Evolutionary conservation across 139 green algal species (phyloP), one percentile per base, ranked within the genome.

Genomic region (Coelastrella sp.): DNA sequence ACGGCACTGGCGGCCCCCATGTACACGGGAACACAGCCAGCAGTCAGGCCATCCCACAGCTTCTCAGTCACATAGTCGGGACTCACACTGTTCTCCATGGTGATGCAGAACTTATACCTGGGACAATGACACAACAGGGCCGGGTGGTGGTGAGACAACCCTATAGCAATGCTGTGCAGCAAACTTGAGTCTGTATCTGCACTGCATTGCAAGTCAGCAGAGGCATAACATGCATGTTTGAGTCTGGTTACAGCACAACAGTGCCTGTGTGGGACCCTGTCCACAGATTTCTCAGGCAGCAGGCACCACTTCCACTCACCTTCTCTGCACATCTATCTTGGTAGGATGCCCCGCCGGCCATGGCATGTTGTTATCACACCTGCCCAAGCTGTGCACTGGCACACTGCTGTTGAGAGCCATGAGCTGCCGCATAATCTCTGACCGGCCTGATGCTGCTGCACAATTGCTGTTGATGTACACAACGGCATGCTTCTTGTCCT

Each of bases 101-200:
- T 50, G 11, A 85, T 35, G 38, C 77, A 84, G 38, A 75, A 84
- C 59, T 84, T 84, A 60, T 84, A 75, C 77, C 37, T 83, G 75
- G 19, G 5, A 11, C 5, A 40, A 32, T 23, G 13, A 32, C 15
- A 21, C 59, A 67, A n/a, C n/a, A n/a, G n/a, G n/a, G n/a, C n/a
- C n/a, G n/a, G n/a, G n/a, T n/a, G n/a, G n/a, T n/a, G n/a, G n/a
- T n/a, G n/a, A n/a, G n/a, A n/a, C n/a, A n/a, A n/a, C n/a, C n/a
- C n/a, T n/a, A n/a, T n/a, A n/a, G n/a, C n/a, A n/a, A n/a, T n/a
- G n/a, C n/a, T n/a, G n/a, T n/a, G n/a, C n/a, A n/a, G n/a, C n/a
- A n/a, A n/a, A n/a, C n/a, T n/a, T n/a, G n/a, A n/a, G n/a, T n/a
- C n/a, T n/a, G n/a, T n/a, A n/a, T n/a, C n/a, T n/a, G n/a, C n/a